Percentiles rank a stretch among this genome's conserved stretches.
These are phyloP conservation scores for Colletotrichum sojae DNA, from an alignment of 2,329 filamentous ascomycete genomes.

Conservation along the genomic window DNA sequence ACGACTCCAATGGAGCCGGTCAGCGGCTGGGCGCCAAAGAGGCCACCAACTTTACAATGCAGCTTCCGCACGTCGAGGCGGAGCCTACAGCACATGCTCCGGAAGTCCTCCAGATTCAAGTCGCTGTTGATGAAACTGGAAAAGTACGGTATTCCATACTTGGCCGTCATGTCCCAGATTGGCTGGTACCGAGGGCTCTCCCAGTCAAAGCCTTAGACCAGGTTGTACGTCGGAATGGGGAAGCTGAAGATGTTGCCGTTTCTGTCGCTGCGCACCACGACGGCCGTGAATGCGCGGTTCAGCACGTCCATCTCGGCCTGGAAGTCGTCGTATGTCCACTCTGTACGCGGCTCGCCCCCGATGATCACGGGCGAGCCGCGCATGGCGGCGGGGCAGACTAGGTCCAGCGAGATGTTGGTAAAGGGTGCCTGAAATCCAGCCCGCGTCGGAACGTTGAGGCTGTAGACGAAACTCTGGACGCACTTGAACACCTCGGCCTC, in stretches of 20 bases:
- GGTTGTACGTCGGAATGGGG: not conserved
- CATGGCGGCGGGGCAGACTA: not conserved
- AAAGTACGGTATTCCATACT: not conserved
- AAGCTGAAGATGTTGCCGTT: constrained; percentile 2
- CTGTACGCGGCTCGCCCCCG: not conserved
- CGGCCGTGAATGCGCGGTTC: not conserved
- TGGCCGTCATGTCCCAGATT: constrained; percentile 1
- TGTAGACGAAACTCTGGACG: not conserved
- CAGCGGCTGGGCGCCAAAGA: not conserved
- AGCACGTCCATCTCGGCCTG: constrained; percentile 34
- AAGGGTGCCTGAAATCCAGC: not conserved
- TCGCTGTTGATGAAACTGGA: not conserved
- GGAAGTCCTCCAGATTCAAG: not conserved
- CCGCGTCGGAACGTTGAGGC: not conserved
- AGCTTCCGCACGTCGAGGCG: not conserved
- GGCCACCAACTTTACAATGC: not conserved
- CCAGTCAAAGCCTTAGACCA: not conserved
- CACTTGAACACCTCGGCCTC: not conserved
- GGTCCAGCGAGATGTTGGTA: not conserved
- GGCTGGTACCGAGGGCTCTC: not conserved
- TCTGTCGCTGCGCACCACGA: not conserved
- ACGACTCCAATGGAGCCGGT: not conserved
- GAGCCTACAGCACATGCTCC: not conserved
- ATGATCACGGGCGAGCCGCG: not conserved
- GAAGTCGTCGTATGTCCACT: not conserved